Evolutionary conservation across 129 eudicot species (phyloP).

Genomic region (Helichrysum umbraculigerum): DNA sequence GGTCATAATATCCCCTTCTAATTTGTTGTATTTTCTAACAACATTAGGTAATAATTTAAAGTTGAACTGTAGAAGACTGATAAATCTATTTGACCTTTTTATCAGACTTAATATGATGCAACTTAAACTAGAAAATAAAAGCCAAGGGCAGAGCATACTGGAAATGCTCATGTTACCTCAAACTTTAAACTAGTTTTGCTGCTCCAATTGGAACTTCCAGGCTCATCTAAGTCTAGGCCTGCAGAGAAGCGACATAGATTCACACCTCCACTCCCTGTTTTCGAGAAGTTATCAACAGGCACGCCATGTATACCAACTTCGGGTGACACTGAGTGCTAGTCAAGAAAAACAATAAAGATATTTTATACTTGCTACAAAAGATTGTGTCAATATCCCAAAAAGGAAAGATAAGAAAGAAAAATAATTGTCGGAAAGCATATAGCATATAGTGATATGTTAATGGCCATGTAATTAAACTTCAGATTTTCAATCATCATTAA

Average conservation of each 20-base stretch:
- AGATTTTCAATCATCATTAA: background rate
- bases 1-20: background rate
- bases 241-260: conserved; percentile 80
- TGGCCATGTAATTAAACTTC: background rate
- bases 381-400: background rate
- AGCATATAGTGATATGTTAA: background rate
- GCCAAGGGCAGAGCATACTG: background rate
- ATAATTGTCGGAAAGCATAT: background rate
- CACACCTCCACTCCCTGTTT: conserved; percentile 83
- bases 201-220: conserved; percentile 81
- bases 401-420: background rate
- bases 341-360: conserved; percentile 28
- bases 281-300: conserved; percentile 79
- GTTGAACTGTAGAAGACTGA: background rate
- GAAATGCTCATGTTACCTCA: conserved; percentile 53
- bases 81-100: background rate
- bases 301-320: conserved; percentile 87
- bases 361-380: background rate
- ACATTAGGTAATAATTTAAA: too few species aligned
- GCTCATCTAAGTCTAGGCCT: conserved; percentile 81
- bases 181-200: conserved; percentile 81
- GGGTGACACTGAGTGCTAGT: conserved; percentile 87
- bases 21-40: background rate
- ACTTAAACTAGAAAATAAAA: background rate
- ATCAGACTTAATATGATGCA: background rate